These are phyloP conservation scores for Harringtonia aguacate DNA, from an alignment of 2,329 filamentous ascomycete species.

Conservation along the genomic window DNA sequence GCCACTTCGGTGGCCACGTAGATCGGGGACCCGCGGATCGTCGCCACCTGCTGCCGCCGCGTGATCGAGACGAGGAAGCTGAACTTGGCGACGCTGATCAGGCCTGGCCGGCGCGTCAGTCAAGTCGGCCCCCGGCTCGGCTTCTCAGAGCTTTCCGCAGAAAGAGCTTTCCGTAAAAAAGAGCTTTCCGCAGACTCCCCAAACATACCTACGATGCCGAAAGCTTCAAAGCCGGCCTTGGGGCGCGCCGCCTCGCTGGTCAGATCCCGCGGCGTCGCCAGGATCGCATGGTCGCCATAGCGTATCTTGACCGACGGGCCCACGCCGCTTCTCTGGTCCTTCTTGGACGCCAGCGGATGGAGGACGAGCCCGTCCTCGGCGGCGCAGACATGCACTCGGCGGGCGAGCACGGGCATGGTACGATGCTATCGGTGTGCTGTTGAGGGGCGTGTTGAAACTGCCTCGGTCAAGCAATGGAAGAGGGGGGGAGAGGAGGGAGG, in stretches of 20 bases:
- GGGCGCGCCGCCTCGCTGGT: constrained; percentile 30
- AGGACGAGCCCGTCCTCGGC: constrained; percentile 75
- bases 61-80: constrained; percentile 84
- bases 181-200: too few species aligned
- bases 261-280: constrained; percentile 32
- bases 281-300: constrained; percentile 49
- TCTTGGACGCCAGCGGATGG: constrained; percentile 56
- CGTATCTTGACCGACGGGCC: constrained; percentile 53
- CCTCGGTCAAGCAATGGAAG: too few species aligned
- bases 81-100: constrained; percentile 71
- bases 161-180: too few species aligned
- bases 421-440: too few species aligned
- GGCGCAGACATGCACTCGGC: constrained; percentile 72
- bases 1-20: constrained; percentile 85
- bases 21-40: constrained; percentile 69
- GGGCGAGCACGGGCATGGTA: constrained; percentile 63
- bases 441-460: too few species aligned
- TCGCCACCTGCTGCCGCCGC: constrained; percentile 76
- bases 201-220: constrained; percentile 45
- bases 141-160: neutral
- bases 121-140: neutral
- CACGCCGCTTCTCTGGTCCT: constrained; percentile 45
- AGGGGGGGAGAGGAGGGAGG: too few species aligned
- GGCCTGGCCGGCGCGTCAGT: constrained; percentile 43
- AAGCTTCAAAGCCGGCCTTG: constrained; percentile 45